A percentile compares a stretch with the other conserved stretches of the same genome.
These are phyloP conservation scores for Claviceps pazoutovae DNA, from an alignment of 2,329 filamentous ascomycete genomes.

Conservation along the genomic window DNA sequence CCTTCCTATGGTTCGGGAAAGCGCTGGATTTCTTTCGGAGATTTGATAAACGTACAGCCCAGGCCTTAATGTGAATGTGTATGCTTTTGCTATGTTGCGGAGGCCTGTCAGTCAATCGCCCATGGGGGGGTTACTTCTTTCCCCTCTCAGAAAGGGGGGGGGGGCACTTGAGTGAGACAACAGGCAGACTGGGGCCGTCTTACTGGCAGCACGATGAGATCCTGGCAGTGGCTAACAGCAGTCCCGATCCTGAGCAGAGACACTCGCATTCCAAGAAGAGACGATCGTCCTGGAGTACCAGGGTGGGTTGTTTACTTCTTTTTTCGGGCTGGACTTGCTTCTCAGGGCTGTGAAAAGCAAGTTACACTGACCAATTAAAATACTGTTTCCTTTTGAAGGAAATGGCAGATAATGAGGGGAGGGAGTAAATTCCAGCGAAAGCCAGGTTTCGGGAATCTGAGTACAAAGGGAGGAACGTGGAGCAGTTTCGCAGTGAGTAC, in stretches of 20 bases:
- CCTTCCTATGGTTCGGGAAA: slow-evolving; percentile 13
- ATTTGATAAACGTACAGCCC: slow-evolving; percentile 22
- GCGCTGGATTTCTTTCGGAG: slow-evolving; percentile 20
- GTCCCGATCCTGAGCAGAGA: slow-evolving; percentile 23
- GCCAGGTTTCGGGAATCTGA: slow-evolving; percentile 9
- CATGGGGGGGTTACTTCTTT: slow-evolving; percentile 18
- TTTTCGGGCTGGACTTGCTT: slow-evolving; percentile 7
- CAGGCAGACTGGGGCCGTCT: slow-evolving; percentile 16
- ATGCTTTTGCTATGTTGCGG: slow-evolving; percentile 18
- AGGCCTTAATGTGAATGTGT: slow-evolving; percentile 16
- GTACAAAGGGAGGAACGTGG: slow-evolving; percentile 9
- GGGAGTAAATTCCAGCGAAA: slow-evolving; percentile 7
- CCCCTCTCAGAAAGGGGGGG: slow-evolving; percentile 11
- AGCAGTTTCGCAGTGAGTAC: slow-evolving; percentile 5
- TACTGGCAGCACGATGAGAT: slow-evolving; percentile 19
- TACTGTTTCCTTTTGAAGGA: slow-evolving; percentile 11
- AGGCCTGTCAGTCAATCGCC: slow-evolving; percentile 19
- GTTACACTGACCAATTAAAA: slow-evolving; percentile 11
- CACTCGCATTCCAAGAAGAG: slow-evolving; percentile 25
- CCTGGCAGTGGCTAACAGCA: slow-evolving; percentile 18
- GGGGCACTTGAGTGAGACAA: slow-evolving; percentile 21
- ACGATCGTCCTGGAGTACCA: slow-evolving; percentile 10
- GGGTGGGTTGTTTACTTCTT: slow-evolving; percentile 11
- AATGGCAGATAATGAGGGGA: slow-evolving; percentile 8
- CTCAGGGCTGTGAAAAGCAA: slow-evolving; percentile 10